Evolutionary conservation across 768 basidiomycete genomes (phyloP).

Genomic region (Lentinula aciculospora): DNA sequence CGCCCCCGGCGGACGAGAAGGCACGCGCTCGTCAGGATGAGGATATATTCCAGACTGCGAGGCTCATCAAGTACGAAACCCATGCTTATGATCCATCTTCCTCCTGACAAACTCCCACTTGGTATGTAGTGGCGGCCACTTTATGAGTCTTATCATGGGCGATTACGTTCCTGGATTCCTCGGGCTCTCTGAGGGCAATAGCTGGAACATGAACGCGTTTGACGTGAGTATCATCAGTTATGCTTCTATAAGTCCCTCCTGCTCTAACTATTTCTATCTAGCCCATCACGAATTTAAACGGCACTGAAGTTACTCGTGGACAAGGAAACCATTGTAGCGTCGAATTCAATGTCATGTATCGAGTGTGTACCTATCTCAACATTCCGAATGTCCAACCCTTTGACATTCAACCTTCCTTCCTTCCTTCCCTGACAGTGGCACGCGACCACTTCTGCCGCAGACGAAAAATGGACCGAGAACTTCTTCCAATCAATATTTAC

Average conservation of each 20-base stretch:
- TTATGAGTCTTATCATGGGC: conserved; percentile 48
- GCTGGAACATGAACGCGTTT: conserved; percentile 49
- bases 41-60: conserved; percentile 23
- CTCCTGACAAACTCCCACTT: conserved; percentile 1
- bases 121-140: conserved; percentile 39
- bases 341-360: conserved; percentile 57
- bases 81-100: not conserved
- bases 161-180: conserved; percentile 58
- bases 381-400: not conserved
- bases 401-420: not conserved
- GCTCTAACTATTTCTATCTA: conserved; percentile 16
- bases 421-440: conserved; percentile 52
- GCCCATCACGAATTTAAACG: conserved; percentile 31
- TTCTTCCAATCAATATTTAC: conserved; percentile 40
- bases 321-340: conserved; percentile 62
- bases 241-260: not conserved
- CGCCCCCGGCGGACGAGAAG: conserved; percentile 11
- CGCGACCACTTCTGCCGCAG: conserved; percentile 47
- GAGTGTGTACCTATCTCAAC: conserved; percentile 19
- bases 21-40: conserved; percentile 10
- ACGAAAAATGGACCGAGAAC: conserved; percentile 49
- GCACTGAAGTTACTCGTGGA: conserved; percentile 36
- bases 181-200: conserved; percentile 45
- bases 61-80: conserved; percentile 16
- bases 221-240: conserved; percentile 23